These are phyloP conservation scores for Nigrospora sphaerica DNA, from an alignment of 2,329 filamentous ascomycete species.

Conservation along the genomic window DNA sequence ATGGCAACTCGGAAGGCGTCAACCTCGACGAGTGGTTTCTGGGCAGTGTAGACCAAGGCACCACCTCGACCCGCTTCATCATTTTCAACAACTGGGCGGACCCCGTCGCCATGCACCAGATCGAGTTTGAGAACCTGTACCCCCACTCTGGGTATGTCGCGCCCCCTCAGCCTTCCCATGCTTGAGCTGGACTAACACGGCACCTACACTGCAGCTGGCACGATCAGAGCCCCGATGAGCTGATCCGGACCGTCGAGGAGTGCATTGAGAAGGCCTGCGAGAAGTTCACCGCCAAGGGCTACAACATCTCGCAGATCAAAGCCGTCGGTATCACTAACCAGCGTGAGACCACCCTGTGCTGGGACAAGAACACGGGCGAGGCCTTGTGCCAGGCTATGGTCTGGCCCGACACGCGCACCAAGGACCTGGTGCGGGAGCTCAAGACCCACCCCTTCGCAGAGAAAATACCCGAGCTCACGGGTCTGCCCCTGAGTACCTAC, in stretches of 20 bases:
- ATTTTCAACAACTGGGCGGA: constrained; percentile 79
- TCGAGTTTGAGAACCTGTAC: constrained; percentile 80
- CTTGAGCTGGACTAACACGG: constrained; percentile 5
- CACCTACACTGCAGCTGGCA: constrained; percentile 59
- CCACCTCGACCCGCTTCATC: constrained; percentile 81
- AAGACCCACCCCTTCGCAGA: constrained; percentile 63
- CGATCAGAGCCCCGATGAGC: constrained; percentile 76
- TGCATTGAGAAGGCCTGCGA: constrained; percentile 74
- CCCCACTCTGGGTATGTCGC: constrained; percentile 72
- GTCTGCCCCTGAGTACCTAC: constrained; percentile 81
- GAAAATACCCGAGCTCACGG: constrained; percentile 62
- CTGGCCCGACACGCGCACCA: constrained; percentile 82
- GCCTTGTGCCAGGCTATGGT: constrained; percentile 79
- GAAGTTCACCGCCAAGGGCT: constrained; percentile 63
- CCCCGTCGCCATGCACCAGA: constrained; percentile 75
- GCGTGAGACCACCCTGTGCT: constrained; percentile 79
- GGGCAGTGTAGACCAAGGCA: constrained; percentile 85
- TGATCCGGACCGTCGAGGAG: constrained; percentile 66
- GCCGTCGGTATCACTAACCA: constrained; percentile 85
- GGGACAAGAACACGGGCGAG: constrained; percentile 75
- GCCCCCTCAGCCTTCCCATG: constrained; percentile 1
- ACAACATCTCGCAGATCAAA: constrained; percentile 61
- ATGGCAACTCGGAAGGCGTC: neutral
- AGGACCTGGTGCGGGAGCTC: constrained; percentile 65
- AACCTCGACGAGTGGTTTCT: constrained; percentile 54